Percentiles rank a stretch among this genome's conserved stretches.
phyloP scores from a whole-genome alignment of 2,329 filamentous ascomycete species.

The Sarocladium kiliense region DNA sequence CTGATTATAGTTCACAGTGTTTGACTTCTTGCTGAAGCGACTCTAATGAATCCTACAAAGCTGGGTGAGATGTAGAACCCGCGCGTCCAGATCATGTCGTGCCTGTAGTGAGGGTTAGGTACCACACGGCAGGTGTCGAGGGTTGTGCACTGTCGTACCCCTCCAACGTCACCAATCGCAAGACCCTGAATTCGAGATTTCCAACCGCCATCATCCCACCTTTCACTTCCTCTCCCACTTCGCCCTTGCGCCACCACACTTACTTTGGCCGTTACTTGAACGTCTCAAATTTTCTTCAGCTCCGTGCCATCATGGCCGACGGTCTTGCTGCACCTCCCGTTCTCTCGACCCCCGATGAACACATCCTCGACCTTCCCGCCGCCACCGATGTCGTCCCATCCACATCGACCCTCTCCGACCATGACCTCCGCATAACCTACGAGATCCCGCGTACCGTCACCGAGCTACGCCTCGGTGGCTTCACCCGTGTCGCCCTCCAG shows the following conservation, averaged over 20 bases:
- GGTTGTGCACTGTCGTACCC: not conserved
- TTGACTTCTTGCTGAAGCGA: too few relatives aligned
- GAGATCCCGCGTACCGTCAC: constrained; percentile 75
- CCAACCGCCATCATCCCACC: not conserved
- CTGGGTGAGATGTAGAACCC: too few relatives aligned
- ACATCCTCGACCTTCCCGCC: constrained; percentile 49
- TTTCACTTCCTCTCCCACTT: not conserved
- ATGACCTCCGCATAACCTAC: constrained; percentile 72
- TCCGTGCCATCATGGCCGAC: constrained; percentile 31
- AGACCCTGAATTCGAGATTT: not conserved
- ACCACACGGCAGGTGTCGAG: too few relatives aligned
- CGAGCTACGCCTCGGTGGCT: constrained; percentile 68
- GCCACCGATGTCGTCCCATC: constrained; percentile 21
- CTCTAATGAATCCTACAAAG: too few relatives aligned
- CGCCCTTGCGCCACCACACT: too few relatives aligned
- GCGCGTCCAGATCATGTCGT: too few relatives aligned
- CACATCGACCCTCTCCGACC: constrained; percentile 43
- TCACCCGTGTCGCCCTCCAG: constrained; percentile 80
- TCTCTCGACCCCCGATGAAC: constrained; percentile 59
- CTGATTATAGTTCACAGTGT: too few relatives aligned
- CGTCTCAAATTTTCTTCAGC: too few relatives aligned
- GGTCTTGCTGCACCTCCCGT: constrained; percentile 48
- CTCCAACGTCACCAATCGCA: not conserved
- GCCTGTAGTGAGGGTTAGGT: too few relatives aligned
- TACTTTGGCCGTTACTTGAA: not conserved